Percentiles rank a stretch among this genome's conserved stretches.
phyloP scores from a whole-genome alignment of 345 rosid genomes.

The Pistacia atlantica region DNA sequence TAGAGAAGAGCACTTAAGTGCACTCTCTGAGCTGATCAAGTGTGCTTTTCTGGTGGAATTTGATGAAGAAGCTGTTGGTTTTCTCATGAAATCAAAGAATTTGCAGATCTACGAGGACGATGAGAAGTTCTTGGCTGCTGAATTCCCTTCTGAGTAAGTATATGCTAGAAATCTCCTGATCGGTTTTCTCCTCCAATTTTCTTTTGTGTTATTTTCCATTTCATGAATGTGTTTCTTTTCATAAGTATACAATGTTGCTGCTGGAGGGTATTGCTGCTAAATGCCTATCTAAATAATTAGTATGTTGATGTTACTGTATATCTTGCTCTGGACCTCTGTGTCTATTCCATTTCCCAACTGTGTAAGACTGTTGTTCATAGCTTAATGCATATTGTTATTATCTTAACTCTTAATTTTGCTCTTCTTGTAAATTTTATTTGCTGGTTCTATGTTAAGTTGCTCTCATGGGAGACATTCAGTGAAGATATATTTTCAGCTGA shows the following conservation, averaged over 20 bases:
- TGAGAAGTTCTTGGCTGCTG: constrained; percentile 45
- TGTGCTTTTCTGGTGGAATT: constrained; percentile 67
- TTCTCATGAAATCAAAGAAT: constrained; percentile 60
- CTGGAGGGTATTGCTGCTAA: not conserved
- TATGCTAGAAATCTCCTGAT: not conserved
- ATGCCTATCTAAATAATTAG: no score
- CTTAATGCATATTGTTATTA: no score
- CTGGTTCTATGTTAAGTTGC: constrained; percentile 9
- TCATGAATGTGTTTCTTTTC: no score
- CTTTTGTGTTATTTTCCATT: not conserved
- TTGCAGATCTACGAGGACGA: constrained; percentile 55
- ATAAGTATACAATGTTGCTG: no score
- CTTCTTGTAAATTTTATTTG: no score
- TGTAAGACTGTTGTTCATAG: no score
- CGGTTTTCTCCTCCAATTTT: not conserved
- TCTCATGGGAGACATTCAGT: constrained; percentile 51
- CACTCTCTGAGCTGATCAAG: constrained; percentile 56
- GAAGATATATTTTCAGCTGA: constrained; percentile 48
- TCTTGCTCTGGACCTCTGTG: no score
- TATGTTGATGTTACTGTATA: no score
- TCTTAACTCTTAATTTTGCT: no score
- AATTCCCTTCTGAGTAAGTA: constrained; percentile 31
- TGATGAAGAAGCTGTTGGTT: constrained; percentile 50
- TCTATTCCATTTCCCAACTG: no score
- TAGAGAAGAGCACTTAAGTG: constrained; percentile 43